phyloP scores from a whole-genome alignment of 306 rosid genomes.

The Vicia villosa region DNA sequence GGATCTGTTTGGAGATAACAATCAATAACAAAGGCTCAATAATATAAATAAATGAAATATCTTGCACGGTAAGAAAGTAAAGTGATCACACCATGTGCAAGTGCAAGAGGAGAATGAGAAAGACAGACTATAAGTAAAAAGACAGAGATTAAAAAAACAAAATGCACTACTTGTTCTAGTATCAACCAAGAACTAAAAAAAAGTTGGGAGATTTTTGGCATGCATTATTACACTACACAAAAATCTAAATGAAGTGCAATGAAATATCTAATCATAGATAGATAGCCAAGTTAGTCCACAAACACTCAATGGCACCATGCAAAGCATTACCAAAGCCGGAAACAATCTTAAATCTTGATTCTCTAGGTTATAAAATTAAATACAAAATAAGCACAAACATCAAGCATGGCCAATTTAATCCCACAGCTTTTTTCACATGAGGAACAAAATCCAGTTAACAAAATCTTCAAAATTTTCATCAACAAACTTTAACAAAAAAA shows the following conservation, averaged over 20 bases:
- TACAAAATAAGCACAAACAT: background rate
- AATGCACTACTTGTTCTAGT: background rate
- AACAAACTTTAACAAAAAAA: too few species aligned
- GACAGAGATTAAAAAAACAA: background rate
- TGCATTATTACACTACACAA: background rate
- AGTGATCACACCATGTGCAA: background rate
- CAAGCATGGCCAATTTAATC: slow-evolving; percentile 16
- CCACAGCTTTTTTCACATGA: slow-evolving; percentile 9
- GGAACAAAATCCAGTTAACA: background rate
- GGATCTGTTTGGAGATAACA: slow-evolving; percentile 55
- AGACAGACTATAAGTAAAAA: background rate
- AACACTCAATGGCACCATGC: background rate
- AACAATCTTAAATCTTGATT: slow-evolving; percentile 3
- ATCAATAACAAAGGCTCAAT: slow-evolving; percentile 31
- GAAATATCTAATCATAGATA: background rate
- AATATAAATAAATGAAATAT: slow-evolving; percentile 1
- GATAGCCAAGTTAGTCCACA: slow-evolving; percentile 17
- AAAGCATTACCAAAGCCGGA: slow-evolving; percentile 29
- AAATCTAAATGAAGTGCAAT: background rate
- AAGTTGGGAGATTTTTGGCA: background rate
- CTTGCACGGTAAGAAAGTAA: background rate
- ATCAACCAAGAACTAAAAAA: background rate
- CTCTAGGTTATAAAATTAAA: slow-evolving; percentile 7
- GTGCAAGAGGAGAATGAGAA: slow-evolving; percentile 5
- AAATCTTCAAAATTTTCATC: background rate